Base-by-base conservation (phyloP, 305 asterid genomes). In the Nicotiana rustica region DNA sequence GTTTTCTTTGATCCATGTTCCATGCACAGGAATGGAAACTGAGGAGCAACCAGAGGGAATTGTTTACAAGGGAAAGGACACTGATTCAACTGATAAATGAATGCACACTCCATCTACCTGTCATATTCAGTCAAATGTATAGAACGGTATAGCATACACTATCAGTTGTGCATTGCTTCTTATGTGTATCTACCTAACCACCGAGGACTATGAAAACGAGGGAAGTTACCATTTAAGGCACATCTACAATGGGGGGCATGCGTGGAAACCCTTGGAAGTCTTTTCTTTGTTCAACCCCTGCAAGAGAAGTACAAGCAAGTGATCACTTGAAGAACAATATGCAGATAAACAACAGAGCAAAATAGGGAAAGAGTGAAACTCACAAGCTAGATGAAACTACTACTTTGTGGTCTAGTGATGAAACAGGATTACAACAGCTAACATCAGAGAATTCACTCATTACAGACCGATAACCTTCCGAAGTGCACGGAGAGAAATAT, bases 371-470 rank as follows among this genome's bases (percentile, higher is more conserved):
- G 60, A 35, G 44, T 55, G 79, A 81, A 67, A 67, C 83, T 12
- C 68, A 81, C 83, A 67, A 52, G 77, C 55, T 25, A 52, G 82
- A 52, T 81, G 55, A 49, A 78, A 73, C 31, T 56, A 77, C 64
- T 41, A 67, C 25, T 73, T 41, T 21, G 17, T 64, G 82, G 57
- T 80, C 79, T 57, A 64, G 33, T 25, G 76, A 83, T 18, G 73
- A 6, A 47, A 41, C 76, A 36, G 76, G 17, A 47, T 62, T 52
- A 65, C 65, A 82, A 62, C 61, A 82, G 29, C 65, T 35, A 66
- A 67, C 78, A 19, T 79, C 85, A 78, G 82, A 78, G 18, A 67
- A 38, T 15, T 73, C 77, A 67, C 80, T 78, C 75, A 64, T 83
- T 69, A 67, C 59, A 9, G 85, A 67, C 77, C 35, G 38, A 83